phyloP scores from a whole-genome alignment of 306 rosid genomes.

The Inga laurina region DNA sequence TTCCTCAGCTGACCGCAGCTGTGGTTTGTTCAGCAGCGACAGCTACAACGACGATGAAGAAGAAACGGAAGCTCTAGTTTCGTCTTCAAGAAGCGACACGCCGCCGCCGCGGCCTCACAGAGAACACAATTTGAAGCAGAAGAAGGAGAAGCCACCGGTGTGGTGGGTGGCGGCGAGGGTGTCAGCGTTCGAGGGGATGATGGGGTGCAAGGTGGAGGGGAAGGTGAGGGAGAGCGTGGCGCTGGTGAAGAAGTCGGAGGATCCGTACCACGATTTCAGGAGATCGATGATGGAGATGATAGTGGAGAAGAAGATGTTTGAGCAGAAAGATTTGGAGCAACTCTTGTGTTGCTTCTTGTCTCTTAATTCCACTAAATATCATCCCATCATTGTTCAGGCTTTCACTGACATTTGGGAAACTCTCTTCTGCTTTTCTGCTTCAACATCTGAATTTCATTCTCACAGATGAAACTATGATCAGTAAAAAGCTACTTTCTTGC shows the following conservation, averaged over 20 bases:
- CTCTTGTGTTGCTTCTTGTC: slow-evolving; percentile 54
- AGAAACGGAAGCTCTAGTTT: slow-evolving; percentile 58
- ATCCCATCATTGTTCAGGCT: slow-evolving; percentile 50
- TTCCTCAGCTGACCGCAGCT: slow-evolving; percentile 48
- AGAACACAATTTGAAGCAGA: slow-evolving; percentile 2
- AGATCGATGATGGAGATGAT: slow-evolving; percentile 72
- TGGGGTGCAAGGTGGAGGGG: slow-evolving; percentile 1
- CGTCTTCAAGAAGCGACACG: slow-evolving; percentile 46
- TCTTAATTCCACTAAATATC: slow-evolving; percentile 48
- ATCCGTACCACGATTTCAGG: slow-evolving; percentile 60
- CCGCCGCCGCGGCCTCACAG: neutral
- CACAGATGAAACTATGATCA: neutral
- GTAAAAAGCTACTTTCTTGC: neutral
- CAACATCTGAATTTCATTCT: neutral
- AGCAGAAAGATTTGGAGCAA: slow-evolving; percentile 51
- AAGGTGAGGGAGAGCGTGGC: slow-evolving; percentile 53
- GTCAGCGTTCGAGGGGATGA: slow-evolving; percentile 53
- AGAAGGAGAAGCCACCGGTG: neutral
- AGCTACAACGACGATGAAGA: slow-evolving; percentile 34
- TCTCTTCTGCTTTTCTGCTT: neutral
- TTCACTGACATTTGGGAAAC: slow-evolving; percentile 21
- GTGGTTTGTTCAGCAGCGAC: slow-evolving; percentile 49
- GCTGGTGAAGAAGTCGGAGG: slow-evolving; percentile 58
- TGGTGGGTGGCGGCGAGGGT: slow-evolving; percentile 50
- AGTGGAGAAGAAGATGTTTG: slow-evolving; percentile 58